A percentile compares a stretch with the other conserved stretches of the same genome.
These are phyloP conservation scores for Thelephora aurantiotincta DNA, from an alignment of 768 basidiomycete genomes.

Conservation along the genomic window DNA sequence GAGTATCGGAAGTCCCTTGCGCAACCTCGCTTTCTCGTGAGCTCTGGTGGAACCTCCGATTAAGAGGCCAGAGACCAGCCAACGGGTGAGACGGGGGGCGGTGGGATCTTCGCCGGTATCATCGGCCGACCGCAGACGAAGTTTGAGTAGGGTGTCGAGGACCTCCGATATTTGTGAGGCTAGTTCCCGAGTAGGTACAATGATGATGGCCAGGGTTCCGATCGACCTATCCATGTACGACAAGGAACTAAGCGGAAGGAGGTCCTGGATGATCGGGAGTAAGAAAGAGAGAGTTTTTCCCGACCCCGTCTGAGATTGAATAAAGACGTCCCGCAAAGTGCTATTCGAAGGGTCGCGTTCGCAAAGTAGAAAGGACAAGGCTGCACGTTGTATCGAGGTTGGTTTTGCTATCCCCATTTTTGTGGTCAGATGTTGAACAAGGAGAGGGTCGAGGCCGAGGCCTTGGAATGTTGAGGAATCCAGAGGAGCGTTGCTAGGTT, in stretches of 20 bases:
- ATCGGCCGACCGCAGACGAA: constrained; percentile 51
- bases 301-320: constrained; percentile 94
- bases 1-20: constrained; percentile 91
- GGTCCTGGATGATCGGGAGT: constrained; percentile 88
- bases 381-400: constrained; percentile 78
- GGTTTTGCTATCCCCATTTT: constrained; percentile 81
- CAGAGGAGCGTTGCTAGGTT: constrained; percentile 77
- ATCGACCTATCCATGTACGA: constrained; percentile 92
- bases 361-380: constrained; percentile 47
- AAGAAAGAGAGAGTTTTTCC: constrained; percentile 93
- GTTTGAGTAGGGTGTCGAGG: constrained; percentile 65
- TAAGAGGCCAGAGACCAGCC: constrained; percentile 87
- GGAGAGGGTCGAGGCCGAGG: constrained; percentile 70
- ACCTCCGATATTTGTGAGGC: constrained; percentile 96
- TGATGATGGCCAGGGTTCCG: constrained; percentile 87
- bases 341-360: constrained; percentile 23
- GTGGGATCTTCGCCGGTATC: constrained; percentile 33
- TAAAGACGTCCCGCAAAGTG: constrained; percentile 62
- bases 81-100: constrained; percentile 51
- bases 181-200: constrained; percentile 90
- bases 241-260: constrained; percentile 76
- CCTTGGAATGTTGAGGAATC: constrained; percentile 70
- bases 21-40: constrained; percentile 90
- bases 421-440: constrained; percentile 58
- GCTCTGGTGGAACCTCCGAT: constrained; percentile 88